phyloP scores from a whole-genome alignment of 805 yeast species.

The Starmerella khaoyaiensis region DNA sequence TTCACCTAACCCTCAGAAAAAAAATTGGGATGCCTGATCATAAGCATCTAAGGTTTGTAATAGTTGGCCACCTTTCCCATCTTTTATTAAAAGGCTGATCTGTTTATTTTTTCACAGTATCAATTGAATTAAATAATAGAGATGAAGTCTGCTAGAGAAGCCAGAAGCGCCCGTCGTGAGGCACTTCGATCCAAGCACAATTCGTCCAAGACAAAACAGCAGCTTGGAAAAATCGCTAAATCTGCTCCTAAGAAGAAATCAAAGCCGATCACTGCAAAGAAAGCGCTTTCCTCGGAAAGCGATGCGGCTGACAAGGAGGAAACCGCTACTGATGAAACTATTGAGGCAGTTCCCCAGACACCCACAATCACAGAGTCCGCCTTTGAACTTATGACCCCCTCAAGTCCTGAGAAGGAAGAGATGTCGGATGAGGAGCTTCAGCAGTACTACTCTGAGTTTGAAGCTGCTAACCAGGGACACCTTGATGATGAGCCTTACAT shows the following conservation, averaged over 20 bases:
- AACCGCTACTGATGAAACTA: neutral
- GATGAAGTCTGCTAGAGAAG: too few relatives aligned
- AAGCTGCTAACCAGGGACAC: conserved; percentile 4
- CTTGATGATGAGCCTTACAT: neutral
- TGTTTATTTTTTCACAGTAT: too few relatives aligned
- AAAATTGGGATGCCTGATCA: too few relatives aligned
- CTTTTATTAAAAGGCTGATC: too few relatives aligned
- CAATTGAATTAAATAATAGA: too few relatives aligned
- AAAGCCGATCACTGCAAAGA: neutral
- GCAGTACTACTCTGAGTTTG: conserved; percentile 8
- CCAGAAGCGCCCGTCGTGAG: conserved; percentile 15
- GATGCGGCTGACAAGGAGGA: too few relatives aligned
- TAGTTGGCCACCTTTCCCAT: too few relatives aligned
- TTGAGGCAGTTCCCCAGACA: neutral
- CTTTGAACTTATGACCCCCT: neutral
- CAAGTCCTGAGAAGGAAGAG: neutral
- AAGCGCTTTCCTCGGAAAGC: too few relatives aligned
- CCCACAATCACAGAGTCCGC: neutral
- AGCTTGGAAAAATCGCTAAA: neutral
- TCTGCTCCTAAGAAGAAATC: neutral
- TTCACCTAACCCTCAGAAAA: too few relatives aligned
- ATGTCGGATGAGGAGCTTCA: conserved; percentile 11
- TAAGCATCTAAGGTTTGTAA: too few relatives aligned
- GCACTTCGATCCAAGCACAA: conserved; percentile 5
- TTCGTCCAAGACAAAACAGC: neutral